phyloP scores from a whole-genome alignment of 2,329 filamentous ascomycete genomes.

The Epichloe hybrida region DNA sequence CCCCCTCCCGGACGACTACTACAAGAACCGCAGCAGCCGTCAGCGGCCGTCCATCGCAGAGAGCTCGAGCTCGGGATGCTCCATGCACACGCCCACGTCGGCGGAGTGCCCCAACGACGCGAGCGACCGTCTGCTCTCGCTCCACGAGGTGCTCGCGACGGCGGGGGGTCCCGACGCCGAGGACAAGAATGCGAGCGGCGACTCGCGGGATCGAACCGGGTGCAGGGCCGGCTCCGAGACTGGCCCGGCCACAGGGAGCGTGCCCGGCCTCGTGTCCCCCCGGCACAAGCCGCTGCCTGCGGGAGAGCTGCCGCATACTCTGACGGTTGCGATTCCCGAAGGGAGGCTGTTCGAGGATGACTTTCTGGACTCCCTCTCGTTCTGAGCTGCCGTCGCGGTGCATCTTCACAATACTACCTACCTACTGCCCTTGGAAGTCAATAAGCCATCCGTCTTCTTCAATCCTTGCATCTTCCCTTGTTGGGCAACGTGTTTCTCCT shows the following conservation, averaged over 20 bases:
- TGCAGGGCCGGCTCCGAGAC: too few relatives aligned
- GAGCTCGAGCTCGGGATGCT: background rate
- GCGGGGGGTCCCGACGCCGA: background rate
- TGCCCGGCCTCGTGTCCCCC: background rate
- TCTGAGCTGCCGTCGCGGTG: too few relatives aligned
- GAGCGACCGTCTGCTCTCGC: background rate
- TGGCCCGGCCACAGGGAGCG: too few relatives aligned
- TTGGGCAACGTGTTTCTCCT: too few relatives aligned
- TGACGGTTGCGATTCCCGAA: conserved; percentile 1
- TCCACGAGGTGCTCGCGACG: background rate
- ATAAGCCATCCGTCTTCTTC: too few relatives aligned
- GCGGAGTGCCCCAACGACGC: background rate
- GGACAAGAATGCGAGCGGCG: too few relatives aligned
- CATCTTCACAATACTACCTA: fast-evolving
- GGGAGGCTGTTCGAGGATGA: conserved; percentile 2
- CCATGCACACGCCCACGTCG: background rate
- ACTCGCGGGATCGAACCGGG: too few relatives aligned
- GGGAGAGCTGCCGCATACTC: background rate
- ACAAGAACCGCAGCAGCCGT: background rate
- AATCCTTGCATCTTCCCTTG: too few relatives aligned
- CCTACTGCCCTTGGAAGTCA: too few relatives aligned
- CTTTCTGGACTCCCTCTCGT: background rate
- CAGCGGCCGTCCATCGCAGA: background rate
- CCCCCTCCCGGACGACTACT: background rate
- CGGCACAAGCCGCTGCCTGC: background rate